phyloP scores from a whole-genome alignment of 345 rosid species.

The Adansonia digitata region DNA sequence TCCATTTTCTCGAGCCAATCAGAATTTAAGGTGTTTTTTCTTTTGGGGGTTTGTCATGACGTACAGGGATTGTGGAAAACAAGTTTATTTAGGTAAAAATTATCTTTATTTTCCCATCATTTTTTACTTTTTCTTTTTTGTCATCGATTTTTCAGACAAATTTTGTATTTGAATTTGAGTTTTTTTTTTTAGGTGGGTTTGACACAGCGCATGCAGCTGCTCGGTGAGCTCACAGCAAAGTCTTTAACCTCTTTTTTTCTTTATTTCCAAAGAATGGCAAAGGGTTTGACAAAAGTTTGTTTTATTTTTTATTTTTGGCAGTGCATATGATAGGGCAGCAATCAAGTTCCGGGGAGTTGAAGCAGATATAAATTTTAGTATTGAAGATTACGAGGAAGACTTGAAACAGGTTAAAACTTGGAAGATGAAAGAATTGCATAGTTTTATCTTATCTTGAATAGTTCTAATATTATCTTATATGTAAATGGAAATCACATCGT shows the following conservation, averaged over 20 bases:
- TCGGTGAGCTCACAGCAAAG: slow-evolving; percentile 48
- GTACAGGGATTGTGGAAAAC: slow-evolving; percentile 99
- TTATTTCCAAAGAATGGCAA: neutral
- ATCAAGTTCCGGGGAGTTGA: slow-evolving; percentile 91
- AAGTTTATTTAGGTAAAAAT: slow-evolving; percentile 82
- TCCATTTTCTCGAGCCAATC: neutral
- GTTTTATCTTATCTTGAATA: slow-evolving; percentile 31
- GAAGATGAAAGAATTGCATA: neutral
- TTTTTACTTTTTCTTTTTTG: neutral
- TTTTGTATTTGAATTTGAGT: neutral
- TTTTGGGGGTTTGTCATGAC: neutral
- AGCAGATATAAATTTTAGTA: slow-evolving; percentile 86
- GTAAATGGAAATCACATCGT: slow-evolving; percentile 6
- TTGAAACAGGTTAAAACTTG: slow-evolving; percentile 70
- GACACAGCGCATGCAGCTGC: slow-evolving; percentile 99
- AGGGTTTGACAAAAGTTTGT: neutral
- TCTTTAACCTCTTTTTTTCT: neutral
- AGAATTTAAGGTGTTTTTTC: slow-evolving; percentile 8
- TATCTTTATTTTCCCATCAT: slow-evolving; percentile 7
- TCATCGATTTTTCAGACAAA: neutral
- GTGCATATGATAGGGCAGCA: slow-evolving; percentile 98
- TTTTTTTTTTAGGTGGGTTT: slow-evolving; percentile 67
- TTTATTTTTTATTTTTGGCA: slow-evolving; percentile 25
- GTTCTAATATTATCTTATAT: no score
- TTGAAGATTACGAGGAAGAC: slow-evolving; percentile 82